These are phyloP conservation scores for Naganishia onofrii DNA, from an alignment of 768 basidiomycete genomes.

Conservation along the genomic window DNA sequence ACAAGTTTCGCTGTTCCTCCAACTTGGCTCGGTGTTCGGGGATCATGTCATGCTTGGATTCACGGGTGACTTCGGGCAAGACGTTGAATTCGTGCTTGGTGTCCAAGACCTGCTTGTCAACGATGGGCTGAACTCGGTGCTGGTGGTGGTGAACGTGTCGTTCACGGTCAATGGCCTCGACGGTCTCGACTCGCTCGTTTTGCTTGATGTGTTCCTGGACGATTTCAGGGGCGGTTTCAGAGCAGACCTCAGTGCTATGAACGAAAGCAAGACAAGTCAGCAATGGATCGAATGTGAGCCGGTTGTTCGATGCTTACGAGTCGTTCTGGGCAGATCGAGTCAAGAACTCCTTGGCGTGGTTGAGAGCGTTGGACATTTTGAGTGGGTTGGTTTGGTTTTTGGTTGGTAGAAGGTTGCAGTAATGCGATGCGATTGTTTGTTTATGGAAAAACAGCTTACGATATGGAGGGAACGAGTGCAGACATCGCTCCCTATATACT, in stretches of 20 bases:
- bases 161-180: conserved; percentile 53
- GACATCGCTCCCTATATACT: not conserved
- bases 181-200: conserved; percentile 45
- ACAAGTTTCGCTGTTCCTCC: conserved; percentile 44
- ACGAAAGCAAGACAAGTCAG: conserved; percentile 14
- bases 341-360: conserved; percentile 27
- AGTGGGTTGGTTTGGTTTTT: conserved; percentile 26
- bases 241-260: conserved; percentile 53
- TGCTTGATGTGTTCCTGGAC: conserved; percentile 48
- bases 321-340: conserved; percentile 22
- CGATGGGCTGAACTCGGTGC: conserved; percentile 53
- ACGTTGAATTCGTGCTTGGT: conserved; percentile 47
- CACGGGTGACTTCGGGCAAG: conserved; percentile 46
- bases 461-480: not conserved
- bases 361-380: conserved; percentile 18
- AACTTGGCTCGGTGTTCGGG: conserved; percentile 51
- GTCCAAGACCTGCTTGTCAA: conserved; percentile 42
- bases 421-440: not conserved
- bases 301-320: not conserved
- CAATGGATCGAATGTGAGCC: not conserved
- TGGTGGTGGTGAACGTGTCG: conserved; percentile 47
- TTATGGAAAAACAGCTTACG: not conserved
- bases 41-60: conserved; percentile 51
- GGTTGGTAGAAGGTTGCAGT: conserved; percentile 11
- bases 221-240: conserved; percentile 51